A percentile compares a stretch with the other conserved stretches of the same genome.
Evolutionary conservation across 176 grass and related monocot genomes (phyloP).

Genomic region (Bothriochloa decipiens): DNA sequence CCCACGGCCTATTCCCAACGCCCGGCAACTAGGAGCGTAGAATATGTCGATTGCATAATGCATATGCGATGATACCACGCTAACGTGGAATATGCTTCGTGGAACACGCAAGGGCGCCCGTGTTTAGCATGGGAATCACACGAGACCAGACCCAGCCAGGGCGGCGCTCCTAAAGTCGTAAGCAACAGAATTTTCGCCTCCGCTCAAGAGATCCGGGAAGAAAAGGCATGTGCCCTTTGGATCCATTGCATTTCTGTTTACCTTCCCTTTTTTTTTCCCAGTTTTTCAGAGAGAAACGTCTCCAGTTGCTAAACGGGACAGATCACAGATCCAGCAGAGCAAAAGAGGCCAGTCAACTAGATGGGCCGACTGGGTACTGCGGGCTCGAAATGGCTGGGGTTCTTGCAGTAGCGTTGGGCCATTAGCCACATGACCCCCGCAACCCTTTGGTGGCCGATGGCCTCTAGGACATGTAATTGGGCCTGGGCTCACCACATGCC

Average conservation of each 20-base stretch:
- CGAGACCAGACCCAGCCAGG: neutral
- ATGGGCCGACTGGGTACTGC: neutral
- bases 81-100: neutral
- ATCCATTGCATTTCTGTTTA: neutral
- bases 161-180: neutral
- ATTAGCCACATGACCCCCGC: neutral
- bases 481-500: neutral
- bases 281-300: neutral
- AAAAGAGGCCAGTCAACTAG: neutral
- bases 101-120: neutral
- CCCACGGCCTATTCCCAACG: neutral
- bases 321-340: too few relatives aligned
- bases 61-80: neutral
- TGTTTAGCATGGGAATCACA: slow-evolving; percentile 16
- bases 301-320: neutral
- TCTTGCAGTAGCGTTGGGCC: neutral
- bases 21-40: neutral
- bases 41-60: neutral
- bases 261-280: neutral
- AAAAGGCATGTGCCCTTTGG: neutral
- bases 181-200: neutral
- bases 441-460: neutral
- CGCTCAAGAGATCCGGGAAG: neutral
- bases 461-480: neutral
- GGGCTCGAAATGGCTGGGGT: neutral